Conservation (phyloP, 2,329 filamentous ascomycete genomes). For the Cadophora gregata region DNA sequence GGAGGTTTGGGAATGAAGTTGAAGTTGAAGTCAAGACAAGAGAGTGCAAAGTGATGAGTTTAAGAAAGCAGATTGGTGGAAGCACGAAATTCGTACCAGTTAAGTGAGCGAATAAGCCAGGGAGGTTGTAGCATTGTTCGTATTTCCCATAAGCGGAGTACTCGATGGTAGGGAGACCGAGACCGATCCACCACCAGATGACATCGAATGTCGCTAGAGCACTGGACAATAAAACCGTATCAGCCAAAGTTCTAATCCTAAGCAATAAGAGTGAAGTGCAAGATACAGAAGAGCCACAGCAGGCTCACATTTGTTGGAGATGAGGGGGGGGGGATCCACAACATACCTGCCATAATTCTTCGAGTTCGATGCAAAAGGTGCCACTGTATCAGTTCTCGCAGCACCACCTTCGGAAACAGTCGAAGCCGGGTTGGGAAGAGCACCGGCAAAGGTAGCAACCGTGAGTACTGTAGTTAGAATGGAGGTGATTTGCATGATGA, state of each 20-base stretch:
- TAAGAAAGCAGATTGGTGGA: neutral
- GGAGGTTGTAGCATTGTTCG: slow-evolving; percentile 13
- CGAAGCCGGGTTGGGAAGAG: neutral
- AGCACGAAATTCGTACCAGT: neutral
- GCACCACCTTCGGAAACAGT: neutral
- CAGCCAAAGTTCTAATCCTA: too few species aligned
- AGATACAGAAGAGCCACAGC: too few species aligned
- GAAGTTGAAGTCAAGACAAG: too few species aligned
- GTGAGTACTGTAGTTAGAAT: neutral
- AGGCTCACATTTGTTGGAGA: neutral
- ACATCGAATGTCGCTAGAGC: slow-evolving; percentile 5
- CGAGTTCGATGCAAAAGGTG: neutral
- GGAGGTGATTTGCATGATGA: neutral
- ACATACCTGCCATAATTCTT: neutral
- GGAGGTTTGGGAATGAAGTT: too few species aligned
- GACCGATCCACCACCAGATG: slow-evolving; percentile 5
- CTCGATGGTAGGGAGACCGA: neutral
- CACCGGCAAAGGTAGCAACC: neutral
- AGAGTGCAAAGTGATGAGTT: too few species aligned
- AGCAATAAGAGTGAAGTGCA: too few species aligned
- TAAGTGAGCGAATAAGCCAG: neutral
- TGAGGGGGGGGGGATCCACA: neutral
- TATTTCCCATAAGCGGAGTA: slow-evolving; percentile 4
- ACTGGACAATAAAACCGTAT: too few species aligned
- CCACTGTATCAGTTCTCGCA: neutral